A percentile compares a stretch with the other conserved stretches of the same genome.
Evolutionary conservation across 2,329 filamentous ascomycete species (phyloP).

Genomic region (Orbilia ellipsospora): DNA sequence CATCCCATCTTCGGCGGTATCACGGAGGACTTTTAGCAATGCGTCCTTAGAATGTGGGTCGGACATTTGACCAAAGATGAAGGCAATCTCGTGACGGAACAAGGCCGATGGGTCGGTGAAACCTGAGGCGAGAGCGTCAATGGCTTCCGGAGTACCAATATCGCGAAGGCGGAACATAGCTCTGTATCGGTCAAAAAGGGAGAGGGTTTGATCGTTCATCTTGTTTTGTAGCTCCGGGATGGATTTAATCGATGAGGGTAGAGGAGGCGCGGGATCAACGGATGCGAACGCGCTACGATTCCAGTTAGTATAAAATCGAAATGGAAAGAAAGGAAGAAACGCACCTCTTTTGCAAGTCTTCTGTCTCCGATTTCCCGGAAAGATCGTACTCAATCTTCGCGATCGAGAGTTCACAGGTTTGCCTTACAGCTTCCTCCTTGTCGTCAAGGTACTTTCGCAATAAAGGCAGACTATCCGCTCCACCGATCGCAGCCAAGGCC

Average conservation of each 20-base stretch:
- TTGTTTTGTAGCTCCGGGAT: conserved; percentile 80
- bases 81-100: conserved; percentile 97
- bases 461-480: conserved; percentile 77
- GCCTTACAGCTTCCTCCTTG: conserved; percentile 79
- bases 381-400: conserved; percentile 95
- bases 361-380: conserved; percentile 74
- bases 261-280: conserved; percentile 91
- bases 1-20: conserved; percentile 89
- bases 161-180: conserved; percentile 98
- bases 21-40: conserved; percentile 79
- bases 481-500: conserved; percentile 87
- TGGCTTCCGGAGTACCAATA: conserved; percentile 89
- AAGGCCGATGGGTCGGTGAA: conserved; percentile 87
- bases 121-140: conserved; percentile 85
- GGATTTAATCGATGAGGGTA: conserved; percentile 73
- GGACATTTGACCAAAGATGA: conserved; percentile 95
- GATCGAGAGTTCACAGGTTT: conserved; percentile 97
- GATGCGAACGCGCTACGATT: conserved; percentile 85
- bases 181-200: conserved; percentile 91
- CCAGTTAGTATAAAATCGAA: conserved; percentile 16
- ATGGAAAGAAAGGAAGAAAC: conserved; percentile 5
- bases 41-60: conserved; percentile 97
- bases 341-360: conserved; percentile 85
- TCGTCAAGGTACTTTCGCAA: conserved; percentile 80
- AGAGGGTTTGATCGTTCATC: conserved; percentile 80